A percentile compares a stretch with the other conserved stretches of the same genome.
phyloP scores from a whole-genome alignment of 441 rosid species.

The Euphorbia schlechtendalii region DNA sequence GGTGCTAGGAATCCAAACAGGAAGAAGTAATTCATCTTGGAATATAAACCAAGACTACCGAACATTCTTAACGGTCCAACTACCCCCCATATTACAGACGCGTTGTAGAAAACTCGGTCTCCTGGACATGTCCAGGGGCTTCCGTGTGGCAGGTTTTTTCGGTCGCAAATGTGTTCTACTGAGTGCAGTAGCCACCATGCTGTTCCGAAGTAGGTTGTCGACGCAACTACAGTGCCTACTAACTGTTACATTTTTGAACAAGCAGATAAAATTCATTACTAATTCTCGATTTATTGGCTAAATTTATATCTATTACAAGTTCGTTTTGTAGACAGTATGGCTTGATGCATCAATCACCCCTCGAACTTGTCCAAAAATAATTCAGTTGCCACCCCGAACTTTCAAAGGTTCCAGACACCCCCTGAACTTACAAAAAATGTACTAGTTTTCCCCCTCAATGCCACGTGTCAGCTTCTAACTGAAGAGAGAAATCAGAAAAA shows the following conservation, averaged over 20 bases:
- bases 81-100: conserved; percentile 49
- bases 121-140: conserved; percentile 53
- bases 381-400: no score
- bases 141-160: conserved; percentile 21
- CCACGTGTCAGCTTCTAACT: no score
- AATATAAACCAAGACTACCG: conserved; percentile 34
- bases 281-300: no score
- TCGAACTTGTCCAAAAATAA: no score
- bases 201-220: conserved; percentile 34
- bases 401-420: no score
- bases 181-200: conserved; percentile 44
- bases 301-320: no score
- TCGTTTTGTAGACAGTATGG: no score
- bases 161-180: conserved; percentile 30
- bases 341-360: no score
- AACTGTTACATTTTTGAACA: conserved; percentile 16
- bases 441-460: no score
- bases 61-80: conserved; percentile 44
- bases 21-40: conserved; percentile 42
- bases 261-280: no score
- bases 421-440: no score
- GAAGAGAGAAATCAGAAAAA: no score
- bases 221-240: conserved; percentile 32
- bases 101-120: conserved; percentile 41
- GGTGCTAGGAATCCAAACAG: conserved; percentile 34